Percentiles rank a stretch among this genome's conserved stretches.
phyloP scores from a whole-genome alignment of 495 filamentous ascomycete genomes.

The Saxophila tyrrhenica region DNA sequence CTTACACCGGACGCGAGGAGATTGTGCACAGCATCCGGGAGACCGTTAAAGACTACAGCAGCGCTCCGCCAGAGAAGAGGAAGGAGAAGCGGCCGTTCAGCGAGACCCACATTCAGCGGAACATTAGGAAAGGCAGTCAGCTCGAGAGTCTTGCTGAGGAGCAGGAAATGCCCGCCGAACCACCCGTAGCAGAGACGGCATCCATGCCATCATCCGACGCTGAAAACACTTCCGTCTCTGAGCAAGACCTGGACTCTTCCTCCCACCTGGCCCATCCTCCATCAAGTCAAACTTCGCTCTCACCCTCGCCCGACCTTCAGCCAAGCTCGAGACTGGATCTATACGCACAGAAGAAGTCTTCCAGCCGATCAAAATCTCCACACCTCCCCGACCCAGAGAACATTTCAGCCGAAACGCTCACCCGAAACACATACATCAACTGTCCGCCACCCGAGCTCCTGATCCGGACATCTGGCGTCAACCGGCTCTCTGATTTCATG shows the following conservation, averaged over 20 bases:
- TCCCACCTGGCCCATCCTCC: constrained; percentile 5
- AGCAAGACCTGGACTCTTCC: constrained; percentile 17
- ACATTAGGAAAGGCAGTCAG: constrained; percentile 50
- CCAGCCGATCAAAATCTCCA: constrained; percentile 12
- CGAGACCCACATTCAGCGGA: constrained; percentile 72
- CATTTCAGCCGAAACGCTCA: constrained; percentile 70
- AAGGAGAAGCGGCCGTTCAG: constrained; percentile 56
- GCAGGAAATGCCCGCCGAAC: background rate
- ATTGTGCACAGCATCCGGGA: constrained; percentile 83
- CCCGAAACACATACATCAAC: constrained; percentile 71
- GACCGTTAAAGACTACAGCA: constrained; percentile 74
- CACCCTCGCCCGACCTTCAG: constrained; percentile 25
- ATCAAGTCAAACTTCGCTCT: constrained; percentile 26
- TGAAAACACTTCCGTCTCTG: constrained; percentile 24
- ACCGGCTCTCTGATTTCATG: constrained; percentile 92
- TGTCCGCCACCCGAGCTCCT: constrained; percentile 82
- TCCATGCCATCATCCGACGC: constrained; percentile 29
- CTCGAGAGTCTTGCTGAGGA: constrained; percentile 32
- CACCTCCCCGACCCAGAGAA: constrained; percentile 58
- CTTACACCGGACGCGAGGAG: constrained; percentile 91
- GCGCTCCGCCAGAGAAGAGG: constrained; percentile 35
- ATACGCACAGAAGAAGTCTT: constrained; percentile 14
- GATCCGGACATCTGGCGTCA: constrained; percentile 81
- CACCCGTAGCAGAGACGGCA: no score
- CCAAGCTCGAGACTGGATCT: constrained; percentile 14